These are phyloP conservation scores for Hericium rajendrae DNA, from an alignment of 768 basidiomycete species.

Conservation along the genomic window DNA sequence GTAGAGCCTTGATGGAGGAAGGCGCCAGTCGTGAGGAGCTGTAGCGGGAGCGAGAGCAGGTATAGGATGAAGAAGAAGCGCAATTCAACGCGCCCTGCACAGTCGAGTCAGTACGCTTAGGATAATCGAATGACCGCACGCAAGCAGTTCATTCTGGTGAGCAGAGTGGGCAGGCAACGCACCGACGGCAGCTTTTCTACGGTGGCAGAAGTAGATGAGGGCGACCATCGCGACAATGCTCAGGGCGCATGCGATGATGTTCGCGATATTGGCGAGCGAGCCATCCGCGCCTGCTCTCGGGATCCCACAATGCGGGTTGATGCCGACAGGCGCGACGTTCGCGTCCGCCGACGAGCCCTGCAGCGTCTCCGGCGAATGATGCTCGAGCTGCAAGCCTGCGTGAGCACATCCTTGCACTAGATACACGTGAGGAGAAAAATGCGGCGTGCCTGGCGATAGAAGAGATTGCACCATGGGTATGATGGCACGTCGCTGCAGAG, in stretches of 20 bases:
- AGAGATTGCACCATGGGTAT: slow-evolving; percentile 91
- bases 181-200: slow-evolving; percentile 86
- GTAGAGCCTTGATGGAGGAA: slow-evolving; percentile 71
- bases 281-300: slow-evolving; percentile 45
- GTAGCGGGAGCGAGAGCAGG: slow-evolving; percentile 63
- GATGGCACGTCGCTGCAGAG: slow-evolving; percentile 64
- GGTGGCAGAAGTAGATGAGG: slow-evolving; percentile 48
- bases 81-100: slow-evolving; percentile 58
- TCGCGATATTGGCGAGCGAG: slow-evolving; percentile 75
- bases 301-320: slow-evolving; percentile 78
- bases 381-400: slow-evolving; percentile 21
- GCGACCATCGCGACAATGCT: slow-evolving; percentile 50
- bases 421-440: slow-evolving; percentile 7
- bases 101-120: not conserved
- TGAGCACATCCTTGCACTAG: not conserved
- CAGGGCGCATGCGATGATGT: slow-evolving; percentile 73
- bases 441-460: slow-evolving; percentile 69
- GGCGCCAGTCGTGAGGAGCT: slow-evolving; percentile 74
- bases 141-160: not conserved
- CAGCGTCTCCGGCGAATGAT: slow-evolving; percentile 24
- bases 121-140: not conserved
- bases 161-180: not conserved
- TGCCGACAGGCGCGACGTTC: slow-evolving; percentile 62
- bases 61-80: slow-evolving; percentile 57
- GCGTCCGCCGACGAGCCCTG: slow-evolving; percentile 34